These are phyloP conservation scores for Tricholoma flavovirens DNA, from an alignment of 768 basidiomycete species.

Conservation along the genomic window DNA sequence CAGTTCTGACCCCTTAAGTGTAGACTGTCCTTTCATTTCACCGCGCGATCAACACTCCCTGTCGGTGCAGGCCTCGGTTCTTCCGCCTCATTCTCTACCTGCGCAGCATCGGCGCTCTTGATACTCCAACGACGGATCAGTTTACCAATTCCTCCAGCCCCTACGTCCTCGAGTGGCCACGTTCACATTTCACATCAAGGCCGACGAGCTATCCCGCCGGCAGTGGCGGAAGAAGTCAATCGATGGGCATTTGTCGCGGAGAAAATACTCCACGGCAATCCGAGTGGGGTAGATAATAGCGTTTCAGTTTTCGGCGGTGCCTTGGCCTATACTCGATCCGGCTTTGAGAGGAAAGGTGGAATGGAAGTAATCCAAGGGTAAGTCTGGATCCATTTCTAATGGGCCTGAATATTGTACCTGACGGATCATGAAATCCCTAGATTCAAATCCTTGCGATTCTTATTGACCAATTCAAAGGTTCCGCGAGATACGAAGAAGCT, in stretches of 20 bases:
- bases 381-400: slow-evolving; percentile 22
- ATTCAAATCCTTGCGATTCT: slow-evolving; percentile 85
- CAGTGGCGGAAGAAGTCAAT: slow-evolving; percentile 77
- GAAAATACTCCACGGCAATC: slow-evolving; percentile 95
- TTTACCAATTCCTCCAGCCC: slow-evolving; percentile 45
- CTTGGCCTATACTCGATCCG: slow-evolving; percentile 78
- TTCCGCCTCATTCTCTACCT: slow-evolving; percentile 92
- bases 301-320: slow-evolving; percentile 92
- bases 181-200: slow-evolving; percentile 60
- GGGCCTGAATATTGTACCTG: slow-evolving; percentile 7
- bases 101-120: slow-evolving; percentile 75
- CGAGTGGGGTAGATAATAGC: slow-evolving; percentile 96
- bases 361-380: slow-evolving; percentile 87
- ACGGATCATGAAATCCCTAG: slow-evolving; percentile 33
- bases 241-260: slow-evolving; percentile 92
- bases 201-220: slow-evolving; percentile 55
- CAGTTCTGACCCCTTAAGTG: slow-evolving; percentile 11
- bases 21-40: slow-evolving; percentile 76
- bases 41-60: slow-evolving; percentile 83
- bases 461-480: slow-evolving; percentile 90
- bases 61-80: slow-evolving; percentile 96
- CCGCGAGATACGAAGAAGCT: slow-evolving; percentile 92
- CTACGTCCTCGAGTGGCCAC: slow-evolving; percentile 41
- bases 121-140: slow-evolving; percentile 67
- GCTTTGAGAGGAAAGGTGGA: slow-evolving; percentile 70